These are phyloP conservation scores for Magnaporthiopsis incrustans DNA, from an alignment of 2,329 filamentous ascomycete species.

Conservation along the genomic window DNA sequence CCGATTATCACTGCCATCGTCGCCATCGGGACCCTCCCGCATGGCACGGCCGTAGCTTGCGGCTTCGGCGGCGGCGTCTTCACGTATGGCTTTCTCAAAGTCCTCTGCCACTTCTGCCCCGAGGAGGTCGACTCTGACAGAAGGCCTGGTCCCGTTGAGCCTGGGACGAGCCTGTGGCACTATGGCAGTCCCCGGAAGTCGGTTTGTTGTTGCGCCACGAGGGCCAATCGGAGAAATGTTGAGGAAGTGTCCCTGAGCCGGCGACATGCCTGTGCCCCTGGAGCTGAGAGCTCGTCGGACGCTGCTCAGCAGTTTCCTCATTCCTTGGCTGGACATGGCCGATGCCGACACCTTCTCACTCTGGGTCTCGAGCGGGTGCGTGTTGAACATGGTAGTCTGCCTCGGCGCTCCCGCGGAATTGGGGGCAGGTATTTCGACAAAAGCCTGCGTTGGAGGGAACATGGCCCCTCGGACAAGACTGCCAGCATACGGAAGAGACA, in stretches of 20 bases:
- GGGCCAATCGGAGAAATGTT: constrained; percentile 42
- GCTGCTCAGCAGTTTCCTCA: constrained; percentile 80
- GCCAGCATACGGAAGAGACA: constrained; percentile 63
- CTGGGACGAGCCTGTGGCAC: constrained; percentile 46
- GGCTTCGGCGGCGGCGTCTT: constrained; percentile 45
- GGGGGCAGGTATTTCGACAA: constrained; percentile 59
- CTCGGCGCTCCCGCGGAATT: constrained; percentile 37
- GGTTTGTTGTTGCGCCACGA: constrained; percentile 46
- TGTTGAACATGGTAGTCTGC: constrained; percentile 45
- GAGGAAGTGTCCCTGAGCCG: constrained; percentile 38
- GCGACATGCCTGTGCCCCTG: constrained; percentile 34
- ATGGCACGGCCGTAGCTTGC: constrained; percentile 19
- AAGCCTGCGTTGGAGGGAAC: constrained; percentile 73
- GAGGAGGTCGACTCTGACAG: constrained; percentile 70
- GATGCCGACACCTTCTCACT: constrained; percentile 41
- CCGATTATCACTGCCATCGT: background rate
- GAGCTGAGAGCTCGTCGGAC: constrained; percentile 76
- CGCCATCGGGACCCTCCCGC: constrained; percentile 10
- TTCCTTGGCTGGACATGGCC: constrained; percentile 62
- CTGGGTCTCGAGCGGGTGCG: constrained; percentile 25
- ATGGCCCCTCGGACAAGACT: constrained; percentile 82
- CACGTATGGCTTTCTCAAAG: constrained; percentile 67
- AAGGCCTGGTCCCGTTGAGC: constrained; percentile 36
- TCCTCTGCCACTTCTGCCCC: constrained; percentile 72
- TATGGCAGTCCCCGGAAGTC: constrained; percentile 50